phyloP scores from a whole-genome alignment of 768 basidiomycete genomes.

The Pleurotus ostreatus region DNA sequence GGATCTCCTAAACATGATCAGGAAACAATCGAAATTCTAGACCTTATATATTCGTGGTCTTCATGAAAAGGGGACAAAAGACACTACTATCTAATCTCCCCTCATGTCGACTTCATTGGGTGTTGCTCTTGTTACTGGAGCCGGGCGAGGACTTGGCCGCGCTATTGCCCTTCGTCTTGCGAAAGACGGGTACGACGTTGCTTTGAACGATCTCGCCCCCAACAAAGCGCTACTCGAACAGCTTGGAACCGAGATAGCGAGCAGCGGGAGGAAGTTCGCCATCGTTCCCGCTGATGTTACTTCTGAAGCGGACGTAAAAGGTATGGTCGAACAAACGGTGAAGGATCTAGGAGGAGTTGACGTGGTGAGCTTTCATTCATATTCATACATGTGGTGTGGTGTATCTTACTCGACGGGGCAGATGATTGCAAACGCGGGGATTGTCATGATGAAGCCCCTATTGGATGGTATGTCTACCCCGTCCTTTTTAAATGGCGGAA shows the following conservation, averaged over 20 bases:
- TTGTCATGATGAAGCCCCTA: conserved; percentile 12
- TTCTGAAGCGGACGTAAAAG: conserved; percentile 18
- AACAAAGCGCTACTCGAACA: background rate
- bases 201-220: conserved; percentile 19
- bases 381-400: background rate
- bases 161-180: conserved; percentile 8
- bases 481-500: background rate
- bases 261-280: too few relatives aligned
- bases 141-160: conserved; percentile 24
- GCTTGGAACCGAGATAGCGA: too few relatives aligned
- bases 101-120: background rate
- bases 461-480: conserved; percentile 10
- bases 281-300: conserved; percentile 16
- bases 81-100: too few relatives aligned
- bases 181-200: conserved; percentile 22
- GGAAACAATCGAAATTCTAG: too few relatives aligned
- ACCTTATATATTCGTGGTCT: too few relatives aligned
- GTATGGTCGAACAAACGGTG: conserved; percentile 15
- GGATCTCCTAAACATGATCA: too few relatives aligned
- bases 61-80: too few relatives aligned
- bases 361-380: conserved; percentile 9
- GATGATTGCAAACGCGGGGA: conserved; percentile 26
- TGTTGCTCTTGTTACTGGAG: conserved; percentile 23
- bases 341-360: conserved; percentile 14
- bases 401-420: background rate